A percentile compares a stretch with the other conserved stretches of the same genome.
Conservation (phyloP, 2,329 filamentous ascomycete species). For the Zopfia rhizophila region DNA sequence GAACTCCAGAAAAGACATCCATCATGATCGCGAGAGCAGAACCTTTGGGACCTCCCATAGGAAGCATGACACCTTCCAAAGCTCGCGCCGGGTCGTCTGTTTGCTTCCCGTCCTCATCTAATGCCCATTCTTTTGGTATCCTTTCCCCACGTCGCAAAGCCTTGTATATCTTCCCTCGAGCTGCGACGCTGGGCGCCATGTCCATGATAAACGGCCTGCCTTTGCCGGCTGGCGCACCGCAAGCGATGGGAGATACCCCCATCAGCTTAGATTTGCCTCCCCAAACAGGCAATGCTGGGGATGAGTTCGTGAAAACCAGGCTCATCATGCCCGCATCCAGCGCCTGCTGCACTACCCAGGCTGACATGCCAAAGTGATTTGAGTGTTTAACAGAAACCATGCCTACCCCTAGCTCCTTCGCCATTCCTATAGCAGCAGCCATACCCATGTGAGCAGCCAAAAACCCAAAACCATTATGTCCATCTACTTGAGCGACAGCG, state of each 20-base stretch:
- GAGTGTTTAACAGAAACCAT: constrained; percentile 80
- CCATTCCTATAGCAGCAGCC: constrained; percentile 73
- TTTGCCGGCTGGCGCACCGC: constrained; percentile 74
- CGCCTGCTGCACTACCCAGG: constrained; percentile 82
- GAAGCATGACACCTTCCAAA: constrained; percentile 77
- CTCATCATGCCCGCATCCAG: constrained; percentile 74
- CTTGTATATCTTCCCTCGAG: constrained; percentile 78
- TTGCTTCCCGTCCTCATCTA: constrained; percentile 74
- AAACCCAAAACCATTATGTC: constrained; percentile 79
- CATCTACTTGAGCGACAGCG: constrained; percentile 74
- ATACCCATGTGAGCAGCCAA: constrained; percentile 75
- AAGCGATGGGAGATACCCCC: constrained; percentile 79
- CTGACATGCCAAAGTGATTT: constrained; percentile 86
- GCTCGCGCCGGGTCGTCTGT: constrained; percentile 78
- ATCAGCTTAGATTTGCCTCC: constrained; percentile 75
- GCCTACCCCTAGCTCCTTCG: constrained; percentile 73
- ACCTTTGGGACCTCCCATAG: constrained; percentile 87
- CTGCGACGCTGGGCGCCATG: constrained; percentile 76
- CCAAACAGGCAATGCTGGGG: constrained; percentile 76
- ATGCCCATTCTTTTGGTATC: constrained; percentile 78
- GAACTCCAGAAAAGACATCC: constrained; percentile 85
- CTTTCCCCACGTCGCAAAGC: constrained; percentile 73
- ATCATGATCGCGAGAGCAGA: constrained; percentile 84
- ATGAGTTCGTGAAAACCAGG: constrained; percentile 70
- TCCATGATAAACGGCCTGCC: constrained; percentile 76